Base-by-base conservation (phyloP, 2,329 filamentous ascomycete genomes). In the Aphanocladium album region DNA sequence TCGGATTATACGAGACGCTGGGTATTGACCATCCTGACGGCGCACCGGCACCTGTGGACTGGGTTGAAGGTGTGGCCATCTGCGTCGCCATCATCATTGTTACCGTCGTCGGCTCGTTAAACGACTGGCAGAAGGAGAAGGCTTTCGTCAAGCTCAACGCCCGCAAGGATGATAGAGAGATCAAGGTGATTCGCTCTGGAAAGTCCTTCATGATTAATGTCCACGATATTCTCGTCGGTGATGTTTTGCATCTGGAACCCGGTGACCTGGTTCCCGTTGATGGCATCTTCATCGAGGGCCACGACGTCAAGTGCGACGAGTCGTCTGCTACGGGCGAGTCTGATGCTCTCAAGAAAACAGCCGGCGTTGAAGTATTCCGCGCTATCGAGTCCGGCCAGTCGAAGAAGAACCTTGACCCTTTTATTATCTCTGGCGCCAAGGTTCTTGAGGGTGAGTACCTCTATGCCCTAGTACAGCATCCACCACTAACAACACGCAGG, bases 271-370 rank as follows among this genome's bases (percentile, higher is more conserved):
- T 90, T 41, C 87, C 88, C 0, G 87, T 86, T 1, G 88, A 91
- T 68, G 88, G 88, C 6, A 80, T 90, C 57, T 83, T 90, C 62
- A 86, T 90, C 62, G 77, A 80, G 19, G 77, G 78, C 6, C 76
- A 77, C 63, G 71, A 73, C 3, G 67, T 80, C 62, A 78, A 87
- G 70, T 91, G 87, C 67, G 88, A 90, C 66, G 88, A 91, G 68
- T 89, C 87, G 2, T 89, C 87, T 12, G 86, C 86, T 1, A 90
- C 88, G 27, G 88, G 88, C 65, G 88, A 91, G 73, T 90, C 87
- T 0, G 88, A 91, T 66, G 80, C 87, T 55, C 82, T 90, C 71
- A 87, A 85, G 72, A 91, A 91, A 74, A 84, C 80, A 0, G 71
- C 77, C 5, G 86, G 81, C 14, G 78, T 84, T 12, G 79, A 84